Conservation (phyloP, 2,329 filamentous ascomycete genomes). For the Colletotrichum magnum region DNA sequence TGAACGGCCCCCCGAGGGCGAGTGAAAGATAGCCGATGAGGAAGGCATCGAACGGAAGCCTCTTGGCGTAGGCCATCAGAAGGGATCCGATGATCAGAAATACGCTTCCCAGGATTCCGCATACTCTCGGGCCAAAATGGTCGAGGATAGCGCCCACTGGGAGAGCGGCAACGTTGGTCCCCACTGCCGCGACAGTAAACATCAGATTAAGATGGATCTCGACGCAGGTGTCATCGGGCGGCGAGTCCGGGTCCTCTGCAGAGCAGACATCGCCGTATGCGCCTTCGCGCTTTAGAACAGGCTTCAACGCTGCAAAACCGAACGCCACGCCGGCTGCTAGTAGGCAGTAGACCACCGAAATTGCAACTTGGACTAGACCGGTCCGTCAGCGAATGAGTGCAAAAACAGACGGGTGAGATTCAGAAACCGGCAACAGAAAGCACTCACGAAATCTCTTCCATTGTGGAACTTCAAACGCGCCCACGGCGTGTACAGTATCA, state of each 20-base stretch:
- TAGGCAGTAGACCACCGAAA: constrained; percentile 56
- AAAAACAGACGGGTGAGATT: neutral
- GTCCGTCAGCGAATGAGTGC: neutral
- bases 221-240: constrained; percentile 58
- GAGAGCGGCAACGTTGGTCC: constrained; percentile 88
- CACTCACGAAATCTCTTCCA: constrained; percentile 68
- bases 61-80: constrained; percentile 77
- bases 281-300: constrained; percentile 80
- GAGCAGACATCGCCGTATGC: constrained; percentile 77
- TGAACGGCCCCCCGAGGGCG: constrained; percentile 83
- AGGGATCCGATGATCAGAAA: constrained; percentile 79
- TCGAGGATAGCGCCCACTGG: constrained; percentile 90
- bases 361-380: constrained; percentile 53
- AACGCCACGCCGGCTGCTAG: constrained; percentile 78
- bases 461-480: constrained; percentile 67
- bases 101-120: constrained; percentile 78
- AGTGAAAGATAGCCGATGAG: constrained; percentile 82
- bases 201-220: constrained; percentile 85
- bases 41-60: constrained; percentile 80
- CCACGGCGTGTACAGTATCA: constrained; percentile 62
- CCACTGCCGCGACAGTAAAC: constrained; percentile 92
- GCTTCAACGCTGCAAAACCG: constrained; percentile 88
- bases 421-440: neutral
- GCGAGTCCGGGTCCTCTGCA: constrained; percentile 43
- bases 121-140: constrained; percentile 82